These are phyloP conservation scores for Phytophthora kernoviae DNA, from an alignment of 352 stramenopile genomes.

Conservation along the genomic window DNA sequence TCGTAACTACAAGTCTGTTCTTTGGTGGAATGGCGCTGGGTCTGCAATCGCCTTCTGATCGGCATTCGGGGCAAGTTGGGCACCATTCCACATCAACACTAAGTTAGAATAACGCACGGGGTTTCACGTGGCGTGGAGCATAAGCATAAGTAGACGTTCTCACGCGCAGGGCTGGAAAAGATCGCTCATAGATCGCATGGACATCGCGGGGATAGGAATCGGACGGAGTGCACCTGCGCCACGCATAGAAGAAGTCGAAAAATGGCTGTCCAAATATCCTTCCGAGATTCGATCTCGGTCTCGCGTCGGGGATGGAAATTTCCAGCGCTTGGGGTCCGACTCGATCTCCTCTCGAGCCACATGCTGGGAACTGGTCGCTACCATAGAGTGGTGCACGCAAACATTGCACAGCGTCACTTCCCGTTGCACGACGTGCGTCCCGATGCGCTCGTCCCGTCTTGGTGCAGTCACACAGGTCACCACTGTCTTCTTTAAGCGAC, in stretches of 20 bases:
- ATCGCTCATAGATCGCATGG: constrained; percentile 26
- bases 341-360: constrained; percentile 45
- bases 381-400: constrained; percentile 44
- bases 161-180: constrained; percentile 35
- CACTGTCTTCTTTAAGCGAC: constrained; percentile 56
- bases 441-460: constrained; percentile 24
- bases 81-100: constrained; percentile 16
- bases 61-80: constrained; percentile 10
- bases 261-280: constrained; percentile 12
- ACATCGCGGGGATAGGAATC: constrained; percentile 5
- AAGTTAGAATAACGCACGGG: not conserved
- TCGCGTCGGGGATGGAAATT: constrained; percentile 19
- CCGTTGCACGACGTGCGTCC: constrained; percentile 32
- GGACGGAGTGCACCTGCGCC: constrained; percentile 17
- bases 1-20: constrained; percentile 23
- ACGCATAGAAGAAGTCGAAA: constrained; percentile 6
- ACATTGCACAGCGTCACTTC: constrained; percentile 46
- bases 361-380: constrained; percentile 37
- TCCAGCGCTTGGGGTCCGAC: constrained; percentile 25
- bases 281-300: constrained; percentile 14
- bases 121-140: not conserved
- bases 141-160: constrained; percentile 12
- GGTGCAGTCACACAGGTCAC: constrained; percentile 29
- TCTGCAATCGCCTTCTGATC: constrained; percentile 26
- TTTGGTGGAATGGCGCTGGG: not conserved